Evolutionary conservation across 2,329 filamentous ascomycete species (phyloP), one percentile per base, ranked within the genome.

Genomic region (Simplicillium aogashimaense): DNA sequence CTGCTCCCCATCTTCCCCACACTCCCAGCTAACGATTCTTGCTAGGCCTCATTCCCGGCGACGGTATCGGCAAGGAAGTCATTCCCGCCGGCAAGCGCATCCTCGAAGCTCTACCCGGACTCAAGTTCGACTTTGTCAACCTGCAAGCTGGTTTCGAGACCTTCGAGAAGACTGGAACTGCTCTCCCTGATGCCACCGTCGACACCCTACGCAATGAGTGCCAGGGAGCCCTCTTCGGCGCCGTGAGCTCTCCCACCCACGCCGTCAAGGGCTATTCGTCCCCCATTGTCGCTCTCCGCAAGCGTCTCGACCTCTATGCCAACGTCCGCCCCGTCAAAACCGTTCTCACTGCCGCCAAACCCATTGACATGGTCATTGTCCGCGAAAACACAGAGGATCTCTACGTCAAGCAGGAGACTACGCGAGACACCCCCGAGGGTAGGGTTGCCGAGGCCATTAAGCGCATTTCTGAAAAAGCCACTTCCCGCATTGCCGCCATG

Each of bases 331-430:
- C 90, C 40, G 92, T 97, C 61, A 95, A 95, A 72, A 84, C 83
- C 35, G 78, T 86, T 47, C 57, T 70, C 46, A 83, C 78, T 29
- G 74, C 77, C 40, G 51, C 64, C 35, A 74, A 72, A 14, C 41
- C 84, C 47, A 88, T 95, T 56, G 92, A 98, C 67, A 83, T 98
- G 62, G 92, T 98, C 56, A 98, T 97, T 55, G 92, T 97, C 41
- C 86, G 92, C 49, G 92, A 98, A 67, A 98, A 98, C 72, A 98
- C 92, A 28, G 92, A 98, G 69, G 92, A 98, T 61, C 76, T 98
- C 32, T 95, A 95, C 65, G 90, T 98, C 53, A 97, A 97, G 70
- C 85, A 97, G 63, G 92, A 98, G 70, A 82, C 73, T 61, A 95
- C 88, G 16, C 82, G 78, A 59, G 77, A 86, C 40, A 78, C 76